Percentiles rank a stretch among this genome's conserved stretches.
Evolutionary conservation across 1,284 basidiomycete species (phyloP).

Genomic region (Pyrrhoderma lamaoense): DNA sequence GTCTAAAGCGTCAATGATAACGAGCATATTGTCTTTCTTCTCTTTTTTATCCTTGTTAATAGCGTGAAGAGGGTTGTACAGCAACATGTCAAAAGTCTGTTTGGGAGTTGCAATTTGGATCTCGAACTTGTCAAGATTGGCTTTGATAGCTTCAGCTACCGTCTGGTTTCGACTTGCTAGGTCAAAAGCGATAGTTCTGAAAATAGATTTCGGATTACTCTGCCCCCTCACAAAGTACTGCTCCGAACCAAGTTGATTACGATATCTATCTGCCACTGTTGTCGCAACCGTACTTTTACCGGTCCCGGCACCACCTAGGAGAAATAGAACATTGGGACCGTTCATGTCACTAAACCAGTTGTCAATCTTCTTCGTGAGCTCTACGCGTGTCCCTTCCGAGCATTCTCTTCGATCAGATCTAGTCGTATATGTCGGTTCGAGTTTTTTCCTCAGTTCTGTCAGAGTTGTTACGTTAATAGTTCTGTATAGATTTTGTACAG

Average conservation of each 20-base stretch:
- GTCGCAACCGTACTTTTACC: conserved; percentile 24
- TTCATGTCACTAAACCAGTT: neutral
- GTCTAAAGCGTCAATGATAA: neutral
- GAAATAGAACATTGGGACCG: neutral
- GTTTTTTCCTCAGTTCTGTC: too few species aligned
- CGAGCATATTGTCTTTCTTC: too few species aligned
- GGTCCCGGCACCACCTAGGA: conserved; percentile 28
- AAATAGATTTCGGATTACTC: neutral
- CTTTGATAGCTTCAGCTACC: neutral
- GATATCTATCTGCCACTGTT: neutral
- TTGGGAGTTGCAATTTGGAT: neutral
- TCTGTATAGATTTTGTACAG: too few species aligned
- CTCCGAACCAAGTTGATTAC: neutral
- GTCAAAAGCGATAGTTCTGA: neutral
- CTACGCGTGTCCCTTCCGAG: neutral
- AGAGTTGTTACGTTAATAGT: too few species aligned
- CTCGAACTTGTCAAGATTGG: neutral
- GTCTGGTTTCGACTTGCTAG: neutral
- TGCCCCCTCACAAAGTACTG: conserved; percentile 17
- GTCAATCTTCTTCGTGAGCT: neutral
- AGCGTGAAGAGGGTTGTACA: neutral
- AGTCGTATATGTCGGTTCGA: too few species aligned
- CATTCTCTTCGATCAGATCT: too few species aligned
- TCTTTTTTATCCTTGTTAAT: neutral
- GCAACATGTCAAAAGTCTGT: neutral